Base-by-base conservation (phyloP, 2,329 filamentous ascomycete species). In the Fusarium metavorans region DNA sequence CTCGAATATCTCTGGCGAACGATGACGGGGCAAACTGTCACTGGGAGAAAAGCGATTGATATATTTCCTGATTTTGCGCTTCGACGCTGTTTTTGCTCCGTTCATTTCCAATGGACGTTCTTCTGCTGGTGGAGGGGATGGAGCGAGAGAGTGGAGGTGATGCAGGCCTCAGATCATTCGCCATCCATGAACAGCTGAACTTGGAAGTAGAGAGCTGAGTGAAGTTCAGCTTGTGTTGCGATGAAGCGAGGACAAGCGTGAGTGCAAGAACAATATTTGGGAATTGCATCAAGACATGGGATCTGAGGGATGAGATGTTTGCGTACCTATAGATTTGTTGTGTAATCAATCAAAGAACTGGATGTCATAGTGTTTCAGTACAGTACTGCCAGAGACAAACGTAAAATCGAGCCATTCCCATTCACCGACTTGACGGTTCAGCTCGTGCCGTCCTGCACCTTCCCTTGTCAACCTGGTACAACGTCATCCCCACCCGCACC, bases 131-230 rank as follows among this genome's bases (percentile, higher is more conserved):
- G 32, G 20, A 37, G 35, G 57, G 35, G n/a, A 56, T 32, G 30
- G 50, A 34, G 52, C n/a, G 52, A 41, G 45, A 45, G 50, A 35
- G 18, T 35, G 57, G 32, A 39, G 57, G 56, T 54, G 64, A 30
- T 39, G 45, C 35, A 59, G 35, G 45, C 45, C 58, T 63, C 48
- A 34, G 34, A 41, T 41, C 41, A 45, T 50, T 25, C 20, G 16
- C 27, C 27, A 75, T 67, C 72, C 65, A 63, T 75, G 72, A 32
- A 45, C 41, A 75, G 72, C 72, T 75, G 65, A 72, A 64, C 64
- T 43, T 74, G 52, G 30, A 41, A 30, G 16, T 20, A 41, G 32
- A 67, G 18, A 54, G 27, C 23, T 30, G 48, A 39, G 18, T 48
- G 14, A 41, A 35, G 25, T 32, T 56, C 34, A 25, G 32, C 27